These are phyloP conservation scores for Cladorrhinum samala DNA, from an alignment of 495 filamentous ascomycete species.

Conservation along the genomic window DNA sequence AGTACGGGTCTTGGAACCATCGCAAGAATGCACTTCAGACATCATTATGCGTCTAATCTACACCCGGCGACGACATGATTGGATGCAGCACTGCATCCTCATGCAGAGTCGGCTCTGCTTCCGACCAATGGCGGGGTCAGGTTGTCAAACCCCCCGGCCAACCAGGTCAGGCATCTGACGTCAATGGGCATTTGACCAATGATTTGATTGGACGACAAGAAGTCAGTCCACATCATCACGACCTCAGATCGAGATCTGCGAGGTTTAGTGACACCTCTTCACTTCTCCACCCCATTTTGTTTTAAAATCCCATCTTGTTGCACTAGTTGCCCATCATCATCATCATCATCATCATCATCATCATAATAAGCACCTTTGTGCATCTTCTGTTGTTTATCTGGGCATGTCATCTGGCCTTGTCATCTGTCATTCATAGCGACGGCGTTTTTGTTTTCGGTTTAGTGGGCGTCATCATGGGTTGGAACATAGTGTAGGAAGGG, in stretches of 20 bases:
- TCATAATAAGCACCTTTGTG: too few relatives aligned
- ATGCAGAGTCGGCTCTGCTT: background rate
- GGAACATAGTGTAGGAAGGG: too few relatives aligned
- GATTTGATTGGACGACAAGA: background rate
- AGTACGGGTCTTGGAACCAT: background rate
- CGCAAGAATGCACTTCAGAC: background rate
- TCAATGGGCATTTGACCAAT: background rate
- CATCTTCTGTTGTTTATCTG: too few relatives aligned
- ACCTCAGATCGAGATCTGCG: background rate
- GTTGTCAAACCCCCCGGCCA: background rate
- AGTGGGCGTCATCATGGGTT: too few relatives aligned
- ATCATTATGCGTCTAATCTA: background rate
- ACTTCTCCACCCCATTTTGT: too few relatives aligned
- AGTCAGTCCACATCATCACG: background rate
- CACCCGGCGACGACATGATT: background rate
- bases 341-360: too few relatives aligned
- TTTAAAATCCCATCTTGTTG: too few relatives aligned
- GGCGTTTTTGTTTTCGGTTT: too few relatives aligned
- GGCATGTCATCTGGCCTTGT: too few relatives aligned
- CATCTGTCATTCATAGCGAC: too few relatives aligned
- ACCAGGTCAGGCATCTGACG: background rate
- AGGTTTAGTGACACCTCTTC: background rate
- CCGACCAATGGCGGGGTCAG: background rate
- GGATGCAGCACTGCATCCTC: background rate
- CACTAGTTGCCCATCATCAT: background rate